A percentile compares a stretch with the other conserved stretches of the same genome.
Conservation (phyloP, 441 rosid species). For the Gossypium schwendimanii region DNA sequence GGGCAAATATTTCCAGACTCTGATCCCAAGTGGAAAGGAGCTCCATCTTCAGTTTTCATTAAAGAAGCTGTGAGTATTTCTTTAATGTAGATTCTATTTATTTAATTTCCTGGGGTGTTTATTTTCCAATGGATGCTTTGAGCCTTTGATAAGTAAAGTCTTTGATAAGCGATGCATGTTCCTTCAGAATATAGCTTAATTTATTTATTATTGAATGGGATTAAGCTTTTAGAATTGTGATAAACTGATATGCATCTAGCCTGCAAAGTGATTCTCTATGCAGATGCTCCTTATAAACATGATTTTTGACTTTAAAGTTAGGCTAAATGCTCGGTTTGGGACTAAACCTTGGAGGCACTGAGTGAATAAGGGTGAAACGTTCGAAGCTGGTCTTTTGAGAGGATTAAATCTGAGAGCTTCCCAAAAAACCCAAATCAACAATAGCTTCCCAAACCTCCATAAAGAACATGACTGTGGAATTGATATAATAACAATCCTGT, state of each 20-base stretch:
- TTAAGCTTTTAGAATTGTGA: background rate
- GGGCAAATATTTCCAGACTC: conserved; percentile 92
- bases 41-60: conserved; percentile 78
- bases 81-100: background rate
- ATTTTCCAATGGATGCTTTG: background rate
- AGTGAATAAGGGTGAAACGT: no score
- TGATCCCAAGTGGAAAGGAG: conserved; percentile 98
- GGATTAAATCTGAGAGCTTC: no score
- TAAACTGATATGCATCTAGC: background rate
- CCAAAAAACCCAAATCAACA: no score
- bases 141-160: background rate
- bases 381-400: no score
- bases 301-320: background rate
- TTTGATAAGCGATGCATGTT: background rate
- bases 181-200: background rate
- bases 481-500: no score
- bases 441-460: no score
- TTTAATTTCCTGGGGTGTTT: background rate
- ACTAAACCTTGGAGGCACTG: no score
- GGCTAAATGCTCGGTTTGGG: no score
- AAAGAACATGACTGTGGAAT: no score
- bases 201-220: background rate
- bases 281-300: conserved; percentile 1
- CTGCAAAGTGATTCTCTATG: background rate
- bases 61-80: conserved; percentile 78